These are phyloP conservation scores for Amanita polypyramis DNA, from an alignment of 768 basidiomycete genomes.

Conservation along the genomic window DNA sequence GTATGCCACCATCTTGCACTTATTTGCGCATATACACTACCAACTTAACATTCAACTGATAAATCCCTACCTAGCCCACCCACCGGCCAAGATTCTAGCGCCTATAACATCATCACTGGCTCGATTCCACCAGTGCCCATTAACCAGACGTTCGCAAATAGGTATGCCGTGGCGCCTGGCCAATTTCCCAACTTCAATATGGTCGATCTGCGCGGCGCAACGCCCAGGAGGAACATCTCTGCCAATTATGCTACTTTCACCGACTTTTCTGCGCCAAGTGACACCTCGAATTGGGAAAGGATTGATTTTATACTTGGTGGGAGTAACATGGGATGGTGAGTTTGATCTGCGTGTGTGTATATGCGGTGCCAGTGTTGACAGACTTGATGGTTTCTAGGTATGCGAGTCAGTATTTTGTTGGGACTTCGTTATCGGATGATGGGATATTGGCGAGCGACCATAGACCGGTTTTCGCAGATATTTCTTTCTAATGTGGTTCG, in stretches of 20 bases:
- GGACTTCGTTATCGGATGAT: constrained; percentile 32
- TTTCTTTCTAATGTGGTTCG: constrained; percentile 7
- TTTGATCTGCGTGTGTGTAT: background rate
- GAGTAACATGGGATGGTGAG: constrained; percentile 34
- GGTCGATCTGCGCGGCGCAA: constrained; percentile 32
- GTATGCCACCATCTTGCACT: constrained; percentile 10
- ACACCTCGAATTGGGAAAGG: constrained; percentile 24
- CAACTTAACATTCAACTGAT: background rate
- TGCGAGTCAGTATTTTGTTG: constrained; percentile 27
- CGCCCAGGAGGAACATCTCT: constrained; percentile 30
- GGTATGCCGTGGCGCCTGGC: constrained; percentile 24
- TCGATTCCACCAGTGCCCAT: constrained; percentile 26
- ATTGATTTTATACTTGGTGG: constrained; percentile 49
- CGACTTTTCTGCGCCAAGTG: constrained; percentile 32
- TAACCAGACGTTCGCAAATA: constrained; percentile 30
- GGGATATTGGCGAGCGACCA: constrained; percentile 47
- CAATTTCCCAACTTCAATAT: constrained; percentile 27
- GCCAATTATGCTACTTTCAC: constrained; percentile 42
- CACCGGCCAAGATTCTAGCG: constrained; percentile 33
- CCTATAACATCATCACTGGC: constrained; percentile 42
- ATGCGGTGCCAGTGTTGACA: background rate
- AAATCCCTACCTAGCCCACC: constrained; percentile 21
- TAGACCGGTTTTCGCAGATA: constrained; percentile 39
- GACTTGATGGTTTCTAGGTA: constrained; percentile 18
- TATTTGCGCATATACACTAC: background rate